Evolutionary conservation across 345 rosid genomes (phyloP), one percentile per base, ranked within the genome.

Genomic region (rapeseed (Brassica napus)): DNA sequence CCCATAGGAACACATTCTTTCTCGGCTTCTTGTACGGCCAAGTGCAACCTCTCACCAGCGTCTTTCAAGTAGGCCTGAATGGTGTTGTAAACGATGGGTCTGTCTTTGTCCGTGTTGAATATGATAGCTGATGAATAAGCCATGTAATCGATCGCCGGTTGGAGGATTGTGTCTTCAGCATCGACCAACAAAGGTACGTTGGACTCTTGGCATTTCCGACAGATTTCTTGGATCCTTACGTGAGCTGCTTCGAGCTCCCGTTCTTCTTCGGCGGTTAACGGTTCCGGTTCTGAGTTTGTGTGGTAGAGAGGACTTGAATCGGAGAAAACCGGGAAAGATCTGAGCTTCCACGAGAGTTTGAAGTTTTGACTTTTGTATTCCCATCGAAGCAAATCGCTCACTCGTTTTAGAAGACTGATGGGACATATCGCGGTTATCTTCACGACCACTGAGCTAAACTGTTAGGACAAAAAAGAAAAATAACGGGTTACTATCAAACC

Each of bases 101-200:
- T 75, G 12, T 78, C 88, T 30, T 70, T 79, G 62, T 77, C 85
- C 0, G 64, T 35, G 80, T 88, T 92, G 87, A 78, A 77, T 74
- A 59, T 7, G 68, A 89, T 75, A 0, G 95, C 92, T 0, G 95
- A 78, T 0, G 88, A 82, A 44, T 90, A 90, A 0, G 97, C 87
- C 70, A 94, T 74, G 90, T 89, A 92, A 71, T 94, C 98, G 39
- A 94, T 92, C 2, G 94, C 90, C 0, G 98, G 98, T 54, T 94
- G 98, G 34, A 92, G 84, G 5, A 82, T 26, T 0, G 95, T 88
- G 83, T 91, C 89, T 88, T 94, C 98, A 0, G 98, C 98, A 69
- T 92, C 97, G 32, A 94, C 75, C 0, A 84, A 35, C 1, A 94
- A 71, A 0, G 89, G 92, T 3, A 94, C 81, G 63, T 83, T 84